phyloP scores from a whole-genome alignment of 2,329 filamentous ascomycete genomes.

The Ophiostoma ulmi region DNA sequence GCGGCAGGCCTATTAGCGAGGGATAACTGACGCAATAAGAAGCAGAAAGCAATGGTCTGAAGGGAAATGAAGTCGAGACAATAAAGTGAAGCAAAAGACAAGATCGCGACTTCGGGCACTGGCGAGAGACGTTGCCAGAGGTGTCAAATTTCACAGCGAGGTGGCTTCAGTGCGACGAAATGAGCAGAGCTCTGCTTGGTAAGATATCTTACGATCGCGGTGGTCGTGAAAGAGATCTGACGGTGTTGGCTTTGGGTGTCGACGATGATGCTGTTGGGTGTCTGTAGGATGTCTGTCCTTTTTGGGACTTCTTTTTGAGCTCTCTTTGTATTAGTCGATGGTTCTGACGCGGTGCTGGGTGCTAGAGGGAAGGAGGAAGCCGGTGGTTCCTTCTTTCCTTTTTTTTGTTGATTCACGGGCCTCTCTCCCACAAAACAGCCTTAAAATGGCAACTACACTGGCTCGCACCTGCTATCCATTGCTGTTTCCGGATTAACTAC shows the following conservation, averaged over 20 bases:
- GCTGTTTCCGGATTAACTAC: constrained; percentile 11
- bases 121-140: not conserved
- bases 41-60: not conserved
- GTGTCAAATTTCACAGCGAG: not conserved
- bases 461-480: constrained; percentile 1
- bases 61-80: not conserved
- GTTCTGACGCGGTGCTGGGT: not conserved
- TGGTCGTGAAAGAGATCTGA: not conserved
- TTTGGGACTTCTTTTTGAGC: not conserved
- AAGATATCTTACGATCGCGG: not conserved
- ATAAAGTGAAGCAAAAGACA: not conserved
- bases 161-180: not conserved
- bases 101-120: not conserved
- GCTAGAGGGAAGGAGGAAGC: not conserved
- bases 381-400: constrained; percentile 10
- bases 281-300: not conserved
- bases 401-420: not conserved
- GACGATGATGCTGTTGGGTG: not conserved
- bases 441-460: constrained; percentile 9
- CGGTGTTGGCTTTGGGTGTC: not conserved
- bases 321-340: not conserved
- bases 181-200: not conserved
- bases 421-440: not conserved
- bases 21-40: not conserved
- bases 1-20: not conserved